phyloP scores from a whole-genome alignment of 2,329 filamentous ascomycete genomes.

The Cercospora zeae-maydis region DNA sequence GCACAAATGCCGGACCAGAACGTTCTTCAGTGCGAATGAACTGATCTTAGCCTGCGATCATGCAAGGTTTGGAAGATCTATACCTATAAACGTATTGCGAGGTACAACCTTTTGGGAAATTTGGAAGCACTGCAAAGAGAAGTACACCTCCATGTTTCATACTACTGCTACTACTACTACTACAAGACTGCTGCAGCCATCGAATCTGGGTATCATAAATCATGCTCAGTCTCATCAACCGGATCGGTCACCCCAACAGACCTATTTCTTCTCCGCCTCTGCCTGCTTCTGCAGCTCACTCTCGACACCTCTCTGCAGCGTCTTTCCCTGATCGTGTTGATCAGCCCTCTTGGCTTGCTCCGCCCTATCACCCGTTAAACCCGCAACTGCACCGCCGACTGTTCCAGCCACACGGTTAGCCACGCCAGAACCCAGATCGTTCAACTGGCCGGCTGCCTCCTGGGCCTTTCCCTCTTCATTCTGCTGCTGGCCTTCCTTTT shows the following conservation, averaged over 20 bases:
- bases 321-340: conserved; percentile 79
- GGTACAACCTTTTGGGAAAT: not conserved
- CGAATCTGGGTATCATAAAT: not conserved
- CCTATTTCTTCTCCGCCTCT: conserved; percentile 15
- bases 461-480: conserved; percentile 75
- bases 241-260: not conserved
- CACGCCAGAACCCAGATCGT: conserved; percentile 65
- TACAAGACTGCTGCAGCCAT: not conserved
- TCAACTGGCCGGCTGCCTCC: conserved; percentile 78
- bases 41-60: not conserved
- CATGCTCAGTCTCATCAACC: not conserved
- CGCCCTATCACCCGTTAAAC: conserved; percentile 53
- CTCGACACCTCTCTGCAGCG: conserved; percentile 77
- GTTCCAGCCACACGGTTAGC: conserved; percentile 48
- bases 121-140: not conserved
- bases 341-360: conserved; percentile 62
- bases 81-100: not conserved
- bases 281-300: conserved; percentile 71
- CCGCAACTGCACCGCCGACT: conserved; percentile 67
- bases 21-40: not conserved
- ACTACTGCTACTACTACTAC: not conserved
- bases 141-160: not conserved
- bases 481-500: conserved; percentile 70
- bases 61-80: not conserved
- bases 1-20: not conserved